Conservation (phyloP, 1,284 basidiomycete species). For the Sanghuangporus sanghuang region DNA sequence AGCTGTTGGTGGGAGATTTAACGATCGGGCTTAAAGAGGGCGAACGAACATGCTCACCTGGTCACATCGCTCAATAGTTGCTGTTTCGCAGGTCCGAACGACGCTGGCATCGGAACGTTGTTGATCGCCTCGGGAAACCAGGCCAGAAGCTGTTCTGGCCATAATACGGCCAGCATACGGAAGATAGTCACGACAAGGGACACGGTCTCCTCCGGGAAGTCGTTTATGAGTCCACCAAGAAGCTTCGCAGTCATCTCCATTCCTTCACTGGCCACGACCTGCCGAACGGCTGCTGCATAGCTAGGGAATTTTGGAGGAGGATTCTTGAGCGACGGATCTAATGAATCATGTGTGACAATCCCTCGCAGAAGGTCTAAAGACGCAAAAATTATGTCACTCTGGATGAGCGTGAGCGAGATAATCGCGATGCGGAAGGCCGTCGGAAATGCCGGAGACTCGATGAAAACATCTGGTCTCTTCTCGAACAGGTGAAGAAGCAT, state of each 20-base stretch:
- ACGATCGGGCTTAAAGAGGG: neutral
- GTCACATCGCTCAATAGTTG: conserved; percentile 73
- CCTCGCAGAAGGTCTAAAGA: conserved; percentile 77
- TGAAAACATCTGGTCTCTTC: conserved; percentile 69
- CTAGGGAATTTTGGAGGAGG: conserved; percentile 58
- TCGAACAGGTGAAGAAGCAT: conserved; percentile 71
- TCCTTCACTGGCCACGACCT: conserved; percentile 71
- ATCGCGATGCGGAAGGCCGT: conserved; percentile 72
- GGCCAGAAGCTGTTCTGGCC: conserved; percentile 60
- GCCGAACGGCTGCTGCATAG: conserved; percentile 64
- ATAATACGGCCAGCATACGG: conserved; percentile 60
- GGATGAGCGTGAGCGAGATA: conserved; percentile 73
- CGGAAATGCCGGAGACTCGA: conserved; percentile 72
- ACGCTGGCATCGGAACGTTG: conserved; percentile 58
- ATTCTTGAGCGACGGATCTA: conserved; percentile 37
- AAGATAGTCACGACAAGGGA: conserved; percentile 76
- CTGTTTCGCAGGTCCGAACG: conserved; percentile 66
- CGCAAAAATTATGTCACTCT: conserved; percentile 76
- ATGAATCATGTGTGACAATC: conserved; percentile 70
- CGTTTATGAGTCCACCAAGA: conserved; percentile 74
- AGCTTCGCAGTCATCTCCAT: conserved; percentile 67
- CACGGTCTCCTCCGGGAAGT: conserved; percentile 85
- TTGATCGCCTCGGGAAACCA: conserved; percentile 76
- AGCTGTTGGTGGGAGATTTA: conserved; percentile 11
- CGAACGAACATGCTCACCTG: conserved; percentile 44